Conservation (phyloP, 768 basidiomycete species). For the Lanmaoa rubissima region DNA sequence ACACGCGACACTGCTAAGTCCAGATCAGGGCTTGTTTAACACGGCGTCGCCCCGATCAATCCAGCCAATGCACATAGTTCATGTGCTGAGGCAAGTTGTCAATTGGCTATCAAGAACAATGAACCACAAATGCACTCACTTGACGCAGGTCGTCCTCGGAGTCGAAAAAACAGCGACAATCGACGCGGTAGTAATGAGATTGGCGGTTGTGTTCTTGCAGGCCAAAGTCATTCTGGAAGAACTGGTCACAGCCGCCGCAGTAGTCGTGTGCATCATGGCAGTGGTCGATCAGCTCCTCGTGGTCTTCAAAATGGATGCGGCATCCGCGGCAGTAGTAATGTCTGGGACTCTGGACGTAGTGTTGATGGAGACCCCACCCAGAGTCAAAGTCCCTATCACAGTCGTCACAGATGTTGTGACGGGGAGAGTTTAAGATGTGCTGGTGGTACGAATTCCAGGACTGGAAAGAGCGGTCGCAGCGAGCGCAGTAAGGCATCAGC, state of each 20-base stretch:
- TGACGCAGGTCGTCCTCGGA: slow-evolving; percentile 17
- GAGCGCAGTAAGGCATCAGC: slow-evolving; percentile 17
- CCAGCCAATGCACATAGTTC: slow-evolving; percentile 28
- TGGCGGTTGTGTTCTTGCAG: slow-evolving; percentile 51
- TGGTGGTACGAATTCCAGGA: slow-evolving; percentile 28
- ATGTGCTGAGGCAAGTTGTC: slow-evolving; percentile 40
- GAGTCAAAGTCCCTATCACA: slow-evolving; percentile 49
- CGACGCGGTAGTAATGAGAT: slow-evolving; percentile 41
- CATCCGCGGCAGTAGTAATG: slow-evolving; percentile 60
- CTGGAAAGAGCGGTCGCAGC: slow-evolving; percentile 40
- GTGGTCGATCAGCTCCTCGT: slow-evolving; percentile 40
- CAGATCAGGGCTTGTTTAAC: no score
- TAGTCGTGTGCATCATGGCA: slow-evolving; percentile 39
- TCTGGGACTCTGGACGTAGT: slow-evolving; percentile 47
- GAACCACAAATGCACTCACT: slow-evolving; percentile 2
- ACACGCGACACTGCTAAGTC: no score
- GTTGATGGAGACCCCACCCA: slow-evolving; percentile 40
- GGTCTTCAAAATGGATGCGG: slow-evolving; percentile 37
- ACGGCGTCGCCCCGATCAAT: no score
- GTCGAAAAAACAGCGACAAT: slow-evolving; percentile 45
- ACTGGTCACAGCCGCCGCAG: slow-evolving; percentile 41
- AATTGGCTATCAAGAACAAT: neutral
- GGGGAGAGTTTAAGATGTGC: slow-evolving; percentile 36
- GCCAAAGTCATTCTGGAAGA: slow-evolving; percentile 41
- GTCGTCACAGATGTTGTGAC: slow-evolving; percentile 45